Evolutionary conservation across 257 asterid species (phyloP).

Genomic region (Solanum habrochaites): DNA sequence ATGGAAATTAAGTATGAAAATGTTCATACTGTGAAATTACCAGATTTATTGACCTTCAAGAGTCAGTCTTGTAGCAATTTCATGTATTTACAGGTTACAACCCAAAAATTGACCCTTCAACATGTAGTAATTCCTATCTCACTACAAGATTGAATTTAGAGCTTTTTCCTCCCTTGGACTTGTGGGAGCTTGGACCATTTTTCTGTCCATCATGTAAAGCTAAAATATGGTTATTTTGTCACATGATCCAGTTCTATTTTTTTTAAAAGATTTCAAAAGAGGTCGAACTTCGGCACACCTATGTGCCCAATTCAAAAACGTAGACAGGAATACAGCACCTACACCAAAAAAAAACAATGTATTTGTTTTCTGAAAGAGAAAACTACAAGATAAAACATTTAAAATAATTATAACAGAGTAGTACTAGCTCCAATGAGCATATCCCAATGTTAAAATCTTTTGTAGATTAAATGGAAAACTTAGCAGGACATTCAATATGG

Average conservation of each 20-base stretch:
- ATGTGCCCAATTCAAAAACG: neutral
- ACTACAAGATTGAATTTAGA: neutral
- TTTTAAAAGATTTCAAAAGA: neutral
- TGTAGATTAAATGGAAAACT: neutral
- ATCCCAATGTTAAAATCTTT: neutral
- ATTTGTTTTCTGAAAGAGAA: neutral
- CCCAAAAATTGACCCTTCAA: neutral
- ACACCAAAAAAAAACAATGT: neutral
- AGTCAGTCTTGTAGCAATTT: neutral
- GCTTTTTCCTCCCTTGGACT: neutral
- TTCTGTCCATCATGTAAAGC: neutral
- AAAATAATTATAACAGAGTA: neutral
- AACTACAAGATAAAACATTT: neutral
- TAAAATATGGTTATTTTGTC: neutral
- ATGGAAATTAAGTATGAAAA: neutral
- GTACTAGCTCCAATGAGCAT: neutral
- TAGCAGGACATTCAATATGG: neutral
- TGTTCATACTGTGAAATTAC: neutral
- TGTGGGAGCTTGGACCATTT: neutral
- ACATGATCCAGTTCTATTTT: neutral
- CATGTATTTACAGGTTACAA: neutral
- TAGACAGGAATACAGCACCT: neutral
- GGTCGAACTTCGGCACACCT: neutral
- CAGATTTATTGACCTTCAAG: neutral
- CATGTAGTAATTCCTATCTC: neutral